Evolutionary conservation across 441 rosid species (phyloP), one percentile per base, ranked within the genome.

Genomic region (Brassica hybrid): DNA sequence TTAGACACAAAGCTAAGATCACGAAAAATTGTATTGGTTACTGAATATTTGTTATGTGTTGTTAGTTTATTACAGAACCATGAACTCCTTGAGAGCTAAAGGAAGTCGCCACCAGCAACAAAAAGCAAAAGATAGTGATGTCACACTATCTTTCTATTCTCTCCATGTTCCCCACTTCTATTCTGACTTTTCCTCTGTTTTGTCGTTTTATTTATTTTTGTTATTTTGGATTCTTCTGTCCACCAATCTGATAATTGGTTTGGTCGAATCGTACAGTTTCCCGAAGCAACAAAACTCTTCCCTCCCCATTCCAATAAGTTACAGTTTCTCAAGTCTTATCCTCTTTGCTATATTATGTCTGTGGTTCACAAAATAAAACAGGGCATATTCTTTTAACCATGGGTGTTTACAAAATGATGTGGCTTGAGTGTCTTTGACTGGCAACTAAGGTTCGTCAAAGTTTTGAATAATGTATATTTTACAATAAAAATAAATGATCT

Each of bases 101-200:
- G 68, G 45, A 64, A 64, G 48, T 54, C 4, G 63, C 74, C 73
- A 62, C 65, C 74, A 67, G 6, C 65, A 74, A 54, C 19, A 14
- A 50, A 45, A 36, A 52, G 16, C 12, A 32, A 65, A 23, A 74
- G 65, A 70, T 54, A 75, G 73, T 75, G 72, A 59, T 58, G 79
- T 75, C 79, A 70, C 11, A 70, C 14, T 32, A 17, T 75, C 76
- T 58, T 56, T 36, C 71, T 69, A 41, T 17, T 64, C 66, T 79
- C 27, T 63, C 75, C 82, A 65, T 70, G 76, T 70, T 79, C 73
- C 82, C 82, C 82, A 75, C 82, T 70, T 79, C 48, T 79, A 36
- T 13, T 69, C 60, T 75, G 71, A 73, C 76, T 79, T 74, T 74
- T 64, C 3, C 41, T 17, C 48, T 63, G 17, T 30, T 58, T 68